A percentile compares a stretch with the other conserved stretches of the same genome.
These are phyloP conservation scores for Didymella arachidicola DNA, from an alignment of 2,329 filamentous ascomycete genomes.

Conservation along the genomic window DNA sequence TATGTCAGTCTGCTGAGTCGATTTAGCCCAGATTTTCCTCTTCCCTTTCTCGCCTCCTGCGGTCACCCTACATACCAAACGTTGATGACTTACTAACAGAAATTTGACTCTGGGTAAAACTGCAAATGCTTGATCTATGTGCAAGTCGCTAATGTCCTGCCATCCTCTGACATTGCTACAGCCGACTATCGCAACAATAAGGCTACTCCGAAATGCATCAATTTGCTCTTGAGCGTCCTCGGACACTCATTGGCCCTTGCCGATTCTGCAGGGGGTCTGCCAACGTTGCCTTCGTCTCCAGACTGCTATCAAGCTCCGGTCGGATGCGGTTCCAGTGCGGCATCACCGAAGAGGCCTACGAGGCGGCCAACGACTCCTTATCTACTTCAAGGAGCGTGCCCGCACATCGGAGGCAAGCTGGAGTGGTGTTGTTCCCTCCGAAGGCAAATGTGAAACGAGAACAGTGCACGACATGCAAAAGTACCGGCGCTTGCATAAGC, in stretches of 20 bases:
- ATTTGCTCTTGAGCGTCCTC: neutral
- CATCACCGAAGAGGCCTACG: neutral
- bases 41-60: neutral
- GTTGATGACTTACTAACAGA: neutral
- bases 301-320: neutral
- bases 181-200: neutral
- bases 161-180: neutral
- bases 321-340: neutral
- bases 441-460: conserved; percentile 33
- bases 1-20: neutral
- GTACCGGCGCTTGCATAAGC: conserved; percentile 37
- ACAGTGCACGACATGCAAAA: conserved; percentile 35
- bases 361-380: conserved; percentile 5
- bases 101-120: neutral
- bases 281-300: neutral
- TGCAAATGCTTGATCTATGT: neutral
- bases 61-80: neutral
- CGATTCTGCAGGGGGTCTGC: neutral
- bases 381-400: conserved; percentile 7
- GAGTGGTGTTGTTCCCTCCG: conserved; percentile 21
- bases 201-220: neutral
- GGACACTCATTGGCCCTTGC: neutral
- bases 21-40: neutral
- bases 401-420: conserved; percentile 23
- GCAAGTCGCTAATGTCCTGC: neutral